Percentiles rank a stretch among this genome's conserved stretches.
Evolutionary conservation across 2,329 filamentous ascomycete genomes (phyloP).

Genomic region (Orbilia brochopaga): DNA sequence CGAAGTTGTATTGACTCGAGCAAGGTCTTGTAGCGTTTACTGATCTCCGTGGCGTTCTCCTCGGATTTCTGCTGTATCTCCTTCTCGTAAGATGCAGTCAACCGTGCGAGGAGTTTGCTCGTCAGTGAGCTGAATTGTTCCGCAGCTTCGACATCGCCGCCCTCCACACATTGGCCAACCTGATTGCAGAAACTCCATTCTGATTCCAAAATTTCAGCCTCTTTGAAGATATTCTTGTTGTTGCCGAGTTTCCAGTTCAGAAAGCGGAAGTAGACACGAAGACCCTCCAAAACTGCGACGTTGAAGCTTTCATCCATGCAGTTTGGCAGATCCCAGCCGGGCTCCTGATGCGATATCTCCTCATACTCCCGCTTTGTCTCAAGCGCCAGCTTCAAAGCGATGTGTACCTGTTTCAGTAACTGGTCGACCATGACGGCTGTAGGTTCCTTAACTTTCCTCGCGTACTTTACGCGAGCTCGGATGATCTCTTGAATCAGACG

Average conservation of each 20-base stretch:
- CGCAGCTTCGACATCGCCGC: slow-evolving; percentile 93
- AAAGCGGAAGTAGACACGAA: slow-evolving; percentile 99
- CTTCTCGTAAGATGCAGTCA: slow-evolving; percentile 89
- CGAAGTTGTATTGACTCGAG: slow-evolving; percentile 94
- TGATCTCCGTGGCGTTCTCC: slow-evolving; percentile 85
- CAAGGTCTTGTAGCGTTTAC: slow-evolving; percentile 94
- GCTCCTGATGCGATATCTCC: slow-evolving; percentile 80
- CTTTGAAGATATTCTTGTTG: slow-evolving; percentile 99
- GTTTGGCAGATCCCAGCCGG: slow-evolving; percentile 92
- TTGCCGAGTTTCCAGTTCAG: slow-evolving; percentile 96
- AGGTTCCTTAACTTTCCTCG: slow-evolving; percentile 92
- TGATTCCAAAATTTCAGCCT: slow-evolving; percentile 94
- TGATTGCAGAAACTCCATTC: slow-evolving; percentile 98
- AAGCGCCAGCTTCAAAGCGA: slow-evolving; percentile 87
- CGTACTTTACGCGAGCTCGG: slow-evolving; percentile 85
- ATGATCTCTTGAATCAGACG: slow-evolving; percentile 97
- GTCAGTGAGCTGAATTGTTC: slow-evolving; percentile 96
- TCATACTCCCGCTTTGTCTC: slow-evolving; percentile 90
- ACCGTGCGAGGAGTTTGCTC: slow-evolving; percentile 84
- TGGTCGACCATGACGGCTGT: slow-evolving; percentile 93
- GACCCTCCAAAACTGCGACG: slow-evolving; percentile 83
- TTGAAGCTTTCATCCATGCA: slow-evolving; percentile 98
- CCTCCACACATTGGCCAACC: slow-evolving; percentile 86
- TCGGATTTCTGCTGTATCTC: slow-evolving; percentile 84
- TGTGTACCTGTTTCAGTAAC: slow-evolving; percentile 96